These are phyloP conservation scores for Aspergillus bertholletiae DNA, from an alignment of 495 filamentous ascomycete species.

Conservation along the genomic window DNA sequence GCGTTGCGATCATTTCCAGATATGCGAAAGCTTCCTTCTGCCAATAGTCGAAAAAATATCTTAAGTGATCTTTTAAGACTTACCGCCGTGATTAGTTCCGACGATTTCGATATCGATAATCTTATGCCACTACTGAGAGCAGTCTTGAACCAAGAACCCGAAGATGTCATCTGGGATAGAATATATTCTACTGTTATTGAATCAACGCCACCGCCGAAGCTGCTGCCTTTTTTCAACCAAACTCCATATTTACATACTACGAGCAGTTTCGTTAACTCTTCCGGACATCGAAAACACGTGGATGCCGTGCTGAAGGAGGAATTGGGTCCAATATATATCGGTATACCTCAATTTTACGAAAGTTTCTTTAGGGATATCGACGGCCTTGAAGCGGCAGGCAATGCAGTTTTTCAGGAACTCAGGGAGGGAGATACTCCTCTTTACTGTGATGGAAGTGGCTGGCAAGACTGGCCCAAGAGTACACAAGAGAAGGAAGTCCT, in stretches of 20 bases:
- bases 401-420: neutral
- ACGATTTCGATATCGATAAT: neutral
- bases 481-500: constrained; percentile 1
- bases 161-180: neutral
- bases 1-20: neutral
- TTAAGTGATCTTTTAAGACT: neutral
- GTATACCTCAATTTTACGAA: too few species aligned
- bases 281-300: constrained; percentile 3
- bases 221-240: neutral
- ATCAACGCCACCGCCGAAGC: constrained; percentile 1
- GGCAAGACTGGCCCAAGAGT: neutral
- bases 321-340: constrained; percentile 2
- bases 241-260: constrained; percentile 3
- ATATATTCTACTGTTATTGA: neutral
- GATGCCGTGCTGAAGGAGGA: constrained; percentile 6
- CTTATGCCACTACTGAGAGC: neutral
- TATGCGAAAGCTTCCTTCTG: neutral
- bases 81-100: neutral
- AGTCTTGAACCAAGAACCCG: neutral
- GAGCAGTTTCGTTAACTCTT: constrained; percentile 7
- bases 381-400: neutral
- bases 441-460: neutral
- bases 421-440: neutral
- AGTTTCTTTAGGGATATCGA: neutral
- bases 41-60: neutral